phyloP scores from a whole-genome alignment of 2,329 filamentous ascomycete genomes.

The Monosporascus sp. region DNA sequence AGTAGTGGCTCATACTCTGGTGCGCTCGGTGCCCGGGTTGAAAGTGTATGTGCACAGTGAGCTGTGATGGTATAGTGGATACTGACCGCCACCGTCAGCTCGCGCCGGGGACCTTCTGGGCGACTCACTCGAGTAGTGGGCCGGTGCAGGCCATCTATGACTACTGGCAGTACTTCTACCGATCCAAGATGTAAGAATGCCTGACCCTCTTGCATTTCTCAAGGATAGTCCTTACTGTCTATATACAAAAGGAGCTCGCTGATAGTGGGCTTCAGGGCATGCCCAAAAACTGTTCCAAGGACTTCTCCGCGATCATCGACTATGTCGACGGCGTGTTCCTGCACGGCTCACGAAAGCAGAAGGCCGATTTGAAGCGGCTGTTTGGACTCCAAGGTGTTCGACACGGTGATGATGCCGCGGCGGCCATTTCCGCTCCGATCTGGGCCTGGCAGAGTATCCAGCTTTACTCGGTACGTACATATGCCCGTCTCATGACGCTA shows the following conservation, averaged over 20 bases:
- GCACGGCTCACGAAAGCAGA: conserved; percentile 35
- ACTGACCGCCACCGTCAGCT: conserved; percentile 12
- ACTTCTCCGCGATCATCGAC: conserved; percentile 45
- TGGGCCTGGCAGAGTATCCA: conserved; percentile 32
- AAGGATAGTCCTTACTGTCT: not conserved
- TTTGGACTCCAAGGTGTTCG: conserved; percentile 47
- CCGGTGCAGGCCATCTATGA: conserved; percentile 51
- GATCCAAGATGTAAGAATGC: conserved; percentile 35
- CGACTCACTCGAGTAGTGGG: conserved; percentile 51
- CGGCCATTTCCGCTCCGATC: conserved; percentile 20
- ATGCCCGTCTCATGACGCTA: not conserved
- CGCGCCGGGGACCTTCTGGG: conserved; percentile 53
- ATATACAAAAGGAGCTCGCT: too few species aligned
- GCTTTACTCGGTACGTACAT: conserved; percentile 16
- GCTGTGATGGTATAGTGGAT: conserved; percentile 1
- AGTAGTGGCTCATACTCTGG: conserved; percentile 53
- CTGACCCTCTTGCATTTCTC: not conserved
- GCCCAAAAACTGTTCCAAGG: conserved; percentile 52
- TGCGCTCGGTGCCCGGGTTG: conserved; percentile 51
- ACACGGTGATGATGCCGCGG: conserved; percentile 48
- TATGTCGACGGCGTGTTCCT: conserved; percentile 46
- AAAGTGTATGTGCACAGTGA: conserved; percentile 22
- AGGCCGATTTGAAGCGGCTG: conserved; percentile 40
- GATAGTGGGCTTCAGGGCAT: conserved; percentile 33
- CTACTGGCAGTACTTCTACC: conserved; percentile 56